Evolutionary conservation across 257 asterid genomes (phyloP).

Genomic region (Solanum pinnatisectum): DNA sequence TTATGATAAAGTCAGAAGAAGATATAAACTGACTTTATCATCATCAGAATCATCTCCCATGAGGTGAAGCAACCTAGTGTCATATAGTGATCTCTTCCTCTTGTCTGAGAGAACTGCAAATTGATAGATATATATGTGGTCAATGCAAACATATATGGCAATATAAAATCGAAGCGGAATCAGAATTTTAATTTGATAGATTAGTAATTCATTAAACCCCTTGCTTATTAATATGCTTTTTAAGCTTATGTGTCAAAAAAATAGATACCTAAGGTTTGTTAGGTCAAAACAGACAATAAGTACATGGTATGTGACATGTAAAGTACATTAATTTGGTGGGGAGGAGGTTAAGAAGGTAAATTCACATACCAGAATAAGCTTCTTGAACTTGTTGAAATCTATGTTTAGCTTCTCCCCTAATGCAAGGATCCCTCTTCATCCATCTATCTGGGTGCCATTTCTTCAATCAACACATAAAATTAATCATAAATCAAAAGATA

Average conservation of each 20-base stretch:
- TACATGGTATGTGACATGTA: background rate
- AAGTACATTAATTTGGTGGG: background rate
- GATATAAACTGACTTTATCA: background rate
- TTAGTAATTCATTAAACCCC: background rate
- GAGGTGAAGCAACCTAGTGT: constrained; percentile 12
- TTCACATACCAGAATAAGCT: constrained; percentile 33
- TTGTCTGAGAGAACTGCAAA: constrained; percentile 15
- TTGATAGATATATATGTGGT: background rate
- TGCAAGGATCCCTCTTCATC: constrained; percentile 14
- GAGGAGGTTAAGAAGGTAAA: background rate
- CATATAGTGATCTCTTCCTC: constrained; percentile 16
- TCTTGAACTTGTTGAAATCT: constrained; percentile 36
- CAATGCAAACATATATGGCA: background rate
- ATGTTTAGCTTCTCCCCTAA: constrained; percentile 22
- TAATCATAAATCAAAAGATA: background rate
- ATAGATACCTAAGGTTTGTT: background rate
- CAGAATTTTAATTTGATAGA: background rate
- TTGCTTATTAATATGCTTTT: no score
- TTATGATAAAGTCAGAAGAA: background rate
- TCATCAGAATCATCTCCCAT: constrained; percentile 2
- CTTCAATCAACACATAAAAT: constrained; percentile 3
- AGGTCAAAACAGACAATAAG: background rate
- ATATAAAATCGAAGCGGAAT: no score
- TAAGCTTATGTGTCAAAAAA: no score
- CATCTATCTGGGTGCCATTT: constrained; percentile 47